These are phyloP conservation scores for Sphaerostilbella broomeana DNA, from an alignment of 2,329 filamentous ascomycete genomes.

Conservation along the genomic window DNA sequence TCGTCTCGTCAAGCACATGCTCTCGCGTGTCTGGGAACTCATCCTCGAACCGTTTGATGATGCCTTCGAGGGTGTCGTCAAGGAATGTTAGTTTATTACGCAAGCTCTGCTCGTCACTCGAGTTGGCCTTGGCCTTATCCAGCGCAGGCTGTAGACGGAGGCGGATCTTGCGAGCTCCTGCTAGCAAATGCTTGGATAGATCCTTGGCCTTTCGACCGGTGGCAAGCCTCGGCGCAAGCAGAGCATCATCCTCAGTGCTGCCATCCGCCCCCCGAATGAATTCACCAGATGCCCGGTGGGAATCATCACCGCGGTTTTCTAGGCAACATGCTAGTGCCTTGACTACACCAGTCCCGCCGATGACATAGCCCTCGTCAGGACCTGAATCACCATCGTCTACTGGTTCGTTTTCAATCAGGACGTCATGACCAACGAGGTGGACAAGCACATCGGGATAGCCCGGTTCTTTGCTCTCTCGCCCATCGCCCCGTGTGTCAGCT, in stretches of 20 bases:
- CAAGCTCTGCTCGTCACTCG: conserved; percentile 68
- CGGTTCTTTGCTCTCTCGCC: conserved; percentile 24
- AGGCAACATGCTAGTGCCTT: conserved; percentile 89
- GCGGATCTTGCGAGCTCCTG: conserved; percentile 83
- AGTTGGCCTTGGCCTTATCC: conserved; percentile 61
- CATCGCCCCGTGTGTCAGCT: conserved; percentile 31
- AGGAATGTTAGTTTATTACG: conserved; percentile 82
- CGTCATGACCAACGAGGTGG: conserved; percentile 73
- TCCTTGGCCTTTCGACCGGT: conserved; percentile 65
- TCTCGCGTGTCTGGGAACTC: conserved; percentile 84
- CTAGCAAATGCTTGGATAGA: conserved; percentile 85
- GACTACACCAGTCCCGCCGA: conserved; percentile 89
- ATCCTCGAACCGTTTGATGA: conserved; percentile 93
- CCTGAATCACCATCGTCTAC: conserved; percentile 61
- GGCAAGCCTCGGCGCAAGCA: conserved; percentile 30
- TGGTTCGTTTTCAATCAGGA: conserved; percentile 39
- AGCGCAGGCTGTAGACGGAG: conserved; percentile 76
- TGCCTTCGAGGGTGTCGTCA: conserved; percentile 78
- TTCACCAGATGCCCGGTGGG: conserved; percentile 46
- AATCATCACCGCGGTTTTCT: conserved; percentile 64
- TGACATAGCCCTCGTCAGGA: conserved; percentile 89
- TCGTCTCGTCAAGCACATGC: conserved; percentile 7
- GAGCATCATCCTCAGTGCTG: conserved; percentile 31
- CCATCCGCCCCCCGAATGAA: conserved; percentile 48
- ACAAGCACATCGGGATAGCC: conserved; percentile 72